A percentile compares a stretch with the other conserved stretches of the same genome.
Conservation (phyloP, 139 green algal species). For the Spirogloea muscicola region DNA sequence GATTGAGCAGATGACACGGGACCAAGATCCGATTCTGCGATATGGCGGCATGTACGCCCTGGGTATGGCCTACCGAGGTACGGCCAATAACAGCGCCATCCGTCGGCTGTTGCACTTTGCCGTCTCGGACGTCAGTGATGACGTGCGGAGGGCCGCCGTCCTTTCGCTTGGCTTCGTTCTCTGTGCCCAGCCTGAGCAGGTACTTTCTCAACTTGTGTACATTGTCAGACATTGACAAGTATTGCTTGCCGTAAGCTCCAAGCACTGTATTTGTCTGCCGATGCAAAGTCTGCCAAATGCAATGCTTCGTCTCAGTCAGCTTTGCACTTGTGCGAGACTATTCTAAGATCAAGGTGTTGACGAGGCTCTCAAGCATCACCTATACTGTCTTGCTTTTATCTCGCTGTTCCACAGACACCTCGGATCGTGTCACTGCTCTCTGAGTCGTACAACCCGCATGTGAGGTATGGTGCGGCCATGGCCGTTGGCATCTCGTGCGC, state of each 20-base stretch:
- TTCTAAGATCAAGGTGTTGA: too few species aligned
- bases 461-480: conserved; percentile 91
- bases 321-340: too few species aligned
- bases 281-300: too few species aligned
- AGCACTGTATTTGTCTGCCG: too few species aligned
- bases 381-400: too few species aligned
- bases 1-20: conserved; percentile 78
- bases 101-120: conserved; percentile 95
- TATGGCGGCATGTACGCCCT: conserved; percentile 94
- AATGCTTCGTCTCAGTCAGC: too few species aligned
- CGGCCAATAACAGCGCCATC: conserved; percentile 89
- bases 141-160: conserved; percentile 88
- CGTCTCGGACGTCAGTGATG: conserved; percentile 89
- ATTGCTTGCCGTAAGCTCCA: too few species aligned
- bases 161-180: conserved; percentile 93
- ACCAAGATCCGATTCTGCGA: conserved; percentile 80
- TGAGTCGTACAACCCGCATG: conserved; percentile 96
- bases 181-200: conserved; percentile 73
- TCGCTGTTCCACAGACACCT: too few species aligned
- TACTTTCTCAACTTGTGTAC: too few species aligned
- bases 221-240: too few species aligned
- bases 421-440: conserved; percentile 86
- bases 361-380: too few species aligned
- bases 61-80: conserved; percentile 91
- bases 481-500: conserved; percentile 90